Conservation (phyloP, 2,329 filamentous ascomycete species). For the Aureobasidium sp. region DNA sequence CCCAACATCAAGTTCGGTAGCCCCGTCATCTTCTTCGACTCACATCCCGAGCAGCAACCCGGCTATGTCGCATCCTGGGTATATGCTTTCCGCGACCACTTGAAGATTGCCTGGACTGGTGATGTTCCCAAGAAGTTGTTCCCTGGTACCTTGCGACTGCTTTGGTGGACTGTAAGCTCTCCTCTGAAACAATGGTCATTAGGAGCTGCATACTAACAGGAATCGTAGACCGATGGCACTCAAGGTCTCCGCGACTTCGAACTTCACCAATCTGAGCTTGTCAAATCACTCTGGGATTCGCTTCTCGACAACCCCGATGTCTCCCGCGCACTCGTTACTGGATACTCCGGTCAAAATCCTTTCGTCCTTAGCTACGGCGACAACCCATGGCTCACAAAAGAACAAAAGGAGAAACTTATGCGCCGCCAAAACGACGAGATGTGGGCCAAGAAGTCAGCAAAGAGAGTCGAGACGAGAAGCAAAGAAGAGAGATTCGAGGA, state of each 20-base stretch:
- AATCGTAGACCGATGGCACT: slow-evolving; percentile 16
- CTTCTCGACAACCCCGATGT: slow-evolving; percentile 18
- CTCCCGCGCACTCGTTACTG: slow-evolving; percentile 15
- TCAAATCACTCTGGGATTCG: slow-evolving; percentile 16
- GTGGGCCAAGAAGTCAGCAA: slow-evolving; percentile 13
- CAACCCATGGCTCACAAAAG: slow-evolving; percentile 14
- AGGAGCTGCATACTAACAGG: not conserved
- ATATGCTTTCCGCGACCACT: slow-evolving; percentile 14
- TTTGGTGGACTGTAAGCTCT: slow-evolving; percentile 17
- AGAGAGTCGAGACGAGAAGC: not conserved
- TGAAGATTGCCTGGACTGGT: slow-evolving; percentile 18
- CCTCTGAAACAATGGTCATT: not conserved
- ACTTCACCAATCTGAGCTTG: slow-evolving; percentile 17
- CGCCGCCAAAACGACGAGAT: slow-evolving; percentile 1
- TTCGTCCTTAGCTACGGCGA: slow-evolving; percentile 14
- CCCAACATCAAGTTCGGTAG: slow-evolving; percentile 15
- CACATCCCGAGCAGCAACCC: slow-evolving; percentile 18
- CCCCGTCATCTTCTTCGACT: slow-evolving; percentile 20
- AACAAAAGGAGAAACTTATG: slow-evolving; percentile 6
- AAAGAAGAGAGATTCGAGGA: not conserved
- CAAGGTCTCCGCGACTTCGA: slow-evolving; percentile 19
- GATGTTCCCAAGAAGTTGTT: slow-evolving; percentile 15
- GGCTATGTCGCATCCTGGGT: slow-evolving; percentile 15
- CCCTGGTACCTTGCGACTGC: slow-evolving; percentile 16
- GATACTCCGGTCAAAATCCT: slow-evolving; percentile 18